phyloP scores from a whole-genome alignment of 1,139 yeast species.

The Kodamaea derodonti region DNA sequence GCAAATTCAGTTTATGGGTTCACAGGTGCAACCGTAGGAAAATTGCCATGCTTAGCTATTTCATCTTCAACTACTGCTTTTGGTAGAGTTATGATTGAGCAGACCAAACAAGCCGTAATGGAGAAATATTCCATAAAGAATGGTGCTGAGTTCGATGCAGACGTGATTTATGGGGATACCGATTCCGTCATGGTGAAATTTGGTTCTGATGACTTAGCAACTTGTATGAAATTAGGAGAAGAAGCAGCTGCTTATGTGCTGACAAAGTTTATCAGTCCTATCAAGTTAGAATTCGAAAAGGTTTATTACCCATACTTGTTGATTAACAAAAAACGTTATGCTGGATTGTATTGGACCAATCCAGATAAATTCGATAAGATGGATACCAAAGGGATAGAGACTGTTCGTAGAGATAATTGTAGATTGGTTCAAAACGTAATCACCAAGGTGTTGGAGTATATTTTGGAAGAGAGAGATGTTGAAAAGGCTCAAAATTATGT shows the following conservation, averaged over 20 bases:
- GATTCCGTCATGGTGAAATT: conserved; percentile 99
- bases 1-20: conserved; percentile 99
- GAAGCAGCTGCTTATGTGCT: conserved; percentile 93
- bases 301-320: conserved; percentile 92
- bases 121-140: conserved; percentile 70
- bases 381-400: conserved; percentile 98
- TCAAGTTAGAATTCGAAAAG: conserved; percentile 93
- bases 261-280: conserved; percentile 73
- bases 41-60: conserved; percentile 92
- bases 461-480: conserved; percentile 88
- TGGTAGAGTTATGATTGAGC: conserved; percentile 96
- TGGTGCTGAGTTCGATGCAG: conserved; percentile 79
- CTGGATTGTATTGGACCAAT: conserved; percentile 94
- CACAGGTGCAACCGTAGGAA: conserved; percentile 98
- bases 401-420: conserved; percentile 97
- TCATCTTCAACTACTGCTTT: conserved; percentile 94
- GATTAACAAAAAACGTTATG: conserved; percentile 94
- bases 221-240: conserved; percentile 88
- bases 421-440: conserved; percentile 91
- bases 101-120: conserved; percentile 84
- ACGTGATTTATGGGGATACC: conserved; percentile 96
- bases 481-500: conserved; percentile 81
- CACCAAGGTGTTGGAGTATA: conserved; percentile 81
- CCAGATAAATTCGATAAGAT: conserved; percentile 89
- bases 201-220: conserved; percentile 76